phyloP scores from a whole-genome alignment of 176 grass and related monocot species.

The Lolium perenne region DNA sequence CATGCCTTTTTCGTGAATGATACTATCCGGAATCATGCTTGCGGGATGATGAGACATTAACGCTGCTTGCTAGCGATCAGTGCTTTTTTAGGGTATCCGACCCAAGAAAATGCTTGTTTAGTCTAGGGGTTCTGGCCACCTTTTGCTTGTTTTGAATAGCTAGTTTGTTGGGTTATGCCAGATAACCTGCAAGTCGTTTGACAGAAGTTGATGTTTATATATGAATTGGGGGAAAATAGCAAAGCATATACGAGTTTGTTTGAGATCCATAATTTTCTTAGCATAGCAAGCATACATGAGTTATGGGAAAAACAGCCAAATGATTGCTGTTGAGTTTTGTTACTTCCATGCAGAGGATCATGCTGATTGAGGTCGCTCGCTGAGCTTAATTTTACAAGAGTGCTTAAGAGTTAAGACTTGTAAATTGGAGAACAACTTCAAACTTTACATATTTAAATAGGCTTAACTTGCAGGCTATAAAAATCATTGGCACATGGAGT shows the following conservation, averaged over 20 bases:
- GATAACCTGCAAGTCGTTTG: background rate
- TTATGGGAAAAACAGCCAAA: background rate
- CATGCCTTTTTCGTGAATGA: background rate
- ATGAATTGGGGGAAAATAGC: background rate
- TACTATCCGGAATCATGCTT: background rate
- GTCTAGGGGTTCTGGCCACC: background rate
- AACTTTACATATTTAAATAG: background rate
- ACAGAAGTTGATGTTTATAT: background rate
- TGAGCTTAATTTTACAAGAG: too few species aligned
- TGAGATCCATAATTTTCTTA: background rate
- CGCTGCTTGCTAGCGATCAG: background rate
- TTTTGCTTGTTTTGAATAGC: background rate
- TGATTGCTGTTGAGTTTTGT: background rate
- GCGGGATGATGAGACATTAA: background rate
- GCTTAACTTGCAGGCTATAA: slow-evolving; percentile 6
- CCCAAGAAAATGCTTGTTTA: background rate
- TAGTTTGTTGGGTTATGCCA: background rate
- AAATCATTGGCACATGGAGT: background rate
- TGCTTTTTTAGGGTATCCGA: background rate
- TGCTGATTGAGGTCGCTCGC: background rate
- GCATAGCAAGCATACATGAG: background rate
- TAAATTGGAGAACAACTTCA: background rate
- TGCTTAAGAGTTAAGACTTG: background rate
- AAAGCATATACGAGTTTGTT: background rate
- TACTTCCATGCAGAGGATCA: background rate